phyloP scores from a whole-genome alignment of 2,329 filamentous ascomycete genomes.

The Leptographium lundbergii region DNA sequence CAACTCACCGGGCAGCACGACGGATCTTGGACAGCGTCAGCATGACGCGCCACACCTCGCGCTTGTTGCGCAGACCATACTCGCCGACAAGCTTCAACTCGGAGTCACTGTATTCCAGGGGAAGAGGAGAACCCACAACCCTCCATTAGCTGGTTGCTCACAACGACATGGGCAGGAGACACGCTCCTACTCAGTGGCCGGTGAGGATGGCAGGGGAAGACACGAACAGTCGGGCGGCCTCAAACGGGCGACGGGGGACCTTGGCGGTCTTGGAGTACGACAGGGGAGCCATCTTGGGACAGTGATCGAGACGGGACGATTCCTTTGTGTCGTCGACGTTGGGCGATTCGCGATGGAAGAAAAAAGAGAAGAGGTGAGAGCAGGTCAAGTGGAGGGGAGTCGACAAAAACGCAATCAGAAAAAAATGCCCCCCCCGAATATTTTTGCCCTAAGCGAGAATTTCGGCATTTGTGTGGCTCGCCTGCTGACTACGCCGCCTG shows the following conservation, averaged over 20 bases:
- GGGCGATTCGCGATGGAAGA: slow-evolving; percentile 2
- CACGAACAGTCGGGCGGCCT: slow-evolving; percentile 99
- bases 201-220: slow-evolving; percentile 12
- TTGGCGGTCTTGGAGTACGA: slow-evolving; percentile 99
- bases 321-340: slow-evolving; percentile 5
- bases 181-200: slow-evolving; percentile 93
- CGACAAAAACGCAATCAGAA: neutral
- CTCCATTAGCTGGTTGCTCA: slow-evolving; percentile 33
- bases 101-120: slow-evolving; percentile 60
- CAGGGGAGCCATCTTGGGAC: slow-evolving; percentile 30
- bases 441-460: slow-evolving; percentile 11
- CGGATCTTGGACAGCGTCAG: slow-evolving; percentile 99
- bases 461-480: slow-evolving; percentile 5
- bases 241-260: slow-evolving; percentile 89
- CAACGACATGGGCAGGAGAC: slow-evolving; percentile 79
- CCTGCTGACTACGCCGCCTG: neutral
- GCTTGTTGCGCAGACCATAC: slow-evolving; percentile 99
- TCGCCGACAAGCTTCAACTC: slow-evolving; percentile 99
- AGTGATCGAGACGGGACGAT: slow-evolving; percentile 2
- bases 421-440: neutral
- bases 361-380: neutral
- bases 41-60: slow-evolving; percentile 99
- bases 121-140: neutral
- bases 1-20: slow-evolving; percentile 94
- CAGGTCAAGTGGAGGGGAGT: neutral